A percentile compares a stretch with the other conserved stretches of the same genome.
Evolutionary conservation across 805 yeast species (phyloP).

Genomic region (Komagataella populi): DNA sequence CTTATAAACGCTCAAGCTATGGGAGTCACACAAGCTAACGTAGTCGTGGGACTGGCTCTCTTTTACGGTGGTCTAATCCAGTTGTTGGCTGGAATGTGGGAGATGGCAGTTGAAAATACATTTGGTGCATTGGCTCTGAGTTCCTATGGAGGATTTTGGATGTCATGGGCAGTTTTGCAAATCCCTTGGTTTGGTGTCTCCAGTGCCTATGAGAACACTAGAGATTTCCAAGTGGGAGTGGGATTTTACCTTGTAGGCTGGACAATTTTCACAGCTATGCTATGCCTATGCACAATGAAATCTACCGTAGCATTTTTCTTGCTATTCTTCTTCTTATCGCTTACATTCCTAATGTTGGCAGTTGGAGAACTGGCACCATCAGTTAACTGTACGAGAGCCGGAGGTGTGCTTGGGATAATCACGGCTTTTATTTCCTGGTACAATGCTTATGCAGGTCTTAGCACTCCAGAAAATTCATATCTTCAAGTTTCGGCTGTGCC

Average conservation of each 20-base stretch:
- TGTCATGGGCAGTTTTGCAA: slow-evolving; percentile 53
- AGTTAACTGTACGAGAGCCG: slow-evolving; percentile 28
- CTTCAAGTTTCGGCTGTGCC: slow-evolving; percentile 21
- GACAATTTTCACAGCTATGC: slow-evolving; percentile 49
- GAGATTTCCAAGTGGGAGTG: slow-evolving; percentile 32
- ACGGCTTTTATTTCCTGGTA: slow-evolving; percentile 55
- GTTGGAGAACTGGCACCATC: slow-evolving; percentile 38
- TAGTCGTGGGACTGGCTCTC: slow-evolving; percentile 52
- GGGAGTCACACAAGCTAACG: slow-evolving; percentile 46
- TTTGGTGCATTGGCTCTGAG: slow-evolving; percentile 57
- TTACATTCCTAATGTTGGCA: slow-evolving; percentile 38
- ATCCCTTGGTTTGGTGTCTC: slow-evolving; percentile 46
- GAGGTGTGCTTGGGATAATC: slow-evolving; percentile 52
- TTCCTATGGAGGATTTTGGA: slow-evolving; percentile 67
- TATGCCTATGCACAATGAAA: slow-evolving; percentile 43
- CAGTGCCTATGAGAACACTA: slow-evolving; percentile 29
- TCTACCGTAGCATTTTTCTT: slow-evolving; percentile 37
- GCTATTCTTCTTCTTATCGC: slow-evolving; percentile 37
- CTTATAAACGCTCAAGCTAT: slow-evolving; percentile 52
- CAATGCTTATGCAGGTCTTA: slow-evolving; percentile 58
- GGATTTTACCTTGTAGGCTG: slow-evolving; percentile 52
- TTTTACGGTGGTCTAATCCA: slow-evolving; percentile 68
- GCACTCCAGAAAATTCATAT: slow-evolving; percentile 52
- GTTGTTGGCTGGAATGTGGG: slow-evolving; percentile 63
- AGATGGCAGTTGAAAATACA: slow-evolving; percentile 62